Conservation (phyloP, 108 stramenopile genomes). For the Pseudonitzschia multiseries region DNA sequence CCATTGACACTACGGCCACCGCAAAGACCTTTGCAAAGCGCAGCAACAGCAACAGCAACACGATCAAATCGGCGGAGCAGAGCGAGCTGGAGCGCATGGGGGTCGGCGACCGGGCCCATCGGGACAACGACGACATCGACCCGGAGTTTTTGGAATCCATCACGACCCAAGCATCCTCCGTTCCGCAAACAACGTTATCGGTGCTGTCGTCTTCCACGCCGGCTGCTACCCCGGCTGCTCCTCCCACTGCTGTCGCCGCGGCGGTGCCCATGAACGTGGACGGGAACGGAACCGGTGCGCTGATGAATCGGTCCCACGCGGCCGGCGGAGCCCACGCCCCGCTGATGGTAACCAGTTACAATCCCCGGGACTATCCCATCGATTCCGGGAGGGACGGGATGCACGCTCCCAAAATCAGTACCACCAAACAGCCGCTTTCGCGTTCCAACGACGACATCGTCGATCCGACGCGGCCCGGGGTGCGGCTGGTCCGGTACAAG, state of each 20-base stretch:
- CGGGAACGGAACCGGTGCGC: constrained; percentile 17
- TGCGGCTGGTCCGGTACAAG: neutral
- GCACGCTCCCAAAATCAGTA: neutral
- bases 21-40: neutral
- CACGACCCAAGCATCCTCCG: neutral
- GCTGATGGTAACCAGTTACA: constrained; percentile 5
- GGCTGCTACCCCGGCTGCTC: neutral
- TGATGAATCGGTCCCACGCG: constrained; percentile 9
- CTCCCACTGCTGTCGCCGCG: neutral
- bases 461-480: neutral
- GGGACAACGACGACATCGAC: neutral
- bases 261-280: constrained; percentile 6
- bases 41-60: neutral
- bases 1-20: neutral
- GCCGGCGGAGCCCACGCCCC: constrained; percentile 3
- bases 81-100: neutral
- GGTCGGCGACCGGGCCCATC: neutral
- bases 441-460: neutral
- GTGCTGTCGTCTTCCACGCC: no score
- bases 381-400: constrained; percentile 11
- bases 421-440: neutral
- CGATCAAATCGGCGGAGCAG: neutral
- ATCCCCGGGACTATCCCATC: neutral
- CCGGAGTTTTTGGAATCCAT: neutral
- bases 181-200: no score